Evolutionary conservation across 371 early-diverging fungal genomes (phyloP).

Genomic region (Mortierella sp.): DNA sequence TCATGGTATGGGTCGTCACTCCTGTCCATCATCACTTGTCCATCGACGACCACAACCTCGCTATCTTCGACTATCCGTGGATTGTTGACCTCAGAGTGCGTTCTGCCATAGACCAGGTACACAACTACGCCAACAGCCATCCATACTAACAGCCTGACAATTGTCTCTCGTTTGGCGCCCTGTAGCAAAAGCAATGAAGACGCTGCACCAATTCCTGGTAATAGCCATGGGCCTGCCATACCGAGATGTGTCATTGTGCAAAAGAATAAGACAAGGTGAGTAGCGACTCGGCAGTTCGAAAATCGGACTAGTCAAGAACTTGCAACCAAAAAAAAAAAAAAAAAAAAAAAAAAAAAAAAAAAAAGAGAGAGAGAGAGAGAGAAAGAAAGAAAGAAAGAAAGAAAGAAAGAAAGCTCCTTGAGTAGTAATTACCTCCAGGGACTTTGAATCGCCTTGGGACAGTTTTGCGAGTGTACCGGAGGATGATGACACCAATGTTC

Average conservation of each 20-base stretch:
- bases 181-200: constrained; percentile 28
- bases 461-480: constrained; percentile 81
- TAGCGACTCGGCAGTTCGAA: constrained; percentile 5
- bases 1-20: no score
- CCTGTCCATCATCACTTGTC: no score
- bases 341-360: neutral
- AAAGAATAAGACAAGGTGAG: neutral
- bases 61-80: constrained; percentile 24
- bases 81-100: constrained; percentile 50
- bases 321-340: constrained; percentile 11
- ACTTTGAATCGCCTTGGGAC: constrained; percentile 81
- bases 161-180: constrained; percentile 39
- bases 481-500: constrained; percentile 77
- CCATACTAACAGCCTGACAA: constrained; percentile 48
- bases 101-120: constrained; percentile 40
- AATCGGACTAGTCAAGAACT: no score
- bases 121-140: constrained; percentile 35
- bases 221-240: neutral
- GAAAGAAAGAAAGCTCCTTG: neutral
- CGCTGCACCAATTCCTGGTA: constrained; percentile 47
- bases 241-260: no score
- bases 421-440: constrained; percentile 67
- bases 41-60: no score
- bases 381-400: neutral
- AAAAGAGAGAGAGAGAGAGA: neutral